These are phyloP conservation scores for Monosporascus sp. DNA, from an alignment of 2,329 filamentous ascomycete species.

Conservation along the genomic window DNA sequence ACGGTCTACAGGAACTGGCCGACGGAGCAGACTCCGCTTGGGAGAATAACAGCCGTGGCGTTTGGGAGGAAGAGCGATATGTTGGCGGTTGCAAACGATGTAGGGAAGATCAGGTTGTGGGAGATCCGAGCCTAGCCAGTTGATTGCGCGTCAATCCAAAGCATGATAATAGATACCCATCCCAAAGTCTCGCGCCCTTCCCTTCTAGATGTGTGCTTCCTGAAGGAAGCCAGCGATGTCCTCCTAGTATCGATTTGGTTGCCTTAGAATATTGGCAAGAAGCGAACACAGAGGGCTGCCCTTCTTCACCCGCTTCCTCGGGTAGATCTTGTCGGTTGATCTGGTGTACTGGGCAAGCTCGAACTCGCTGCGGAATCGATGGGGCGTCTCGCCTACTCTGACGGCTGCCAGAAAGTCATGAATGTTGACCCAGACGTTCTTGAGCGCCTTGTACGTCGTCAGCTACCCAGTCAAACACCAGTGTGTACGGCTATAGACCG, in stretches of 20 bases:
- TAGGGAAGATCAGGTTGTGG: constrained; percentile 85
- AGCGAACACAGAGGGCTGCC: constrained; percentile 35
- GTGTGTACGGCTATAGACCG: too few relatives aligned
- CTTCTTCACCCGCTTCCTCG: constrained; percentile 37
- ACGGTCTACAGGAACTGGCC: constrained; percentile 98
- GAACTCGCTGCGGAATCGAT: constrained; percentile 26
- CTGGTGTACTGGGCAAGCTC: constrained; percentile 34
- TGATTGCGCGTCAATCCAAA: constrained; percentile 1
- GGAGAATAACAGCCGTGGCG: constrained; percentile 71
- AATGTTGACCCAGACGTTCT: constrained; percentile 44
- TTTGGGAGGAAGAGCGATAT: constrained; percentile 62
- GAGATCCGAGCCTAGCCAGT: constrained; percentile 64
- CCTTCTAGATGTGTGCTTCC: background rate
- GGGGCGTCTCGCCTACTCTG: constrained; percentile 18
- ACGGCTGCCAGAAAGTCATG: constrained; percentile 39
- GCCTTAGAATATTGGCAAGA: constrained; percentile 27
- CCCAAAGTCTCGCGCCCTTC: background rate
- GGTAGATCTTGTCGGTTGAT: constrained; percentile 35
- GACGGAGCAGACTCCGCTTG: constrained; percentile 81
- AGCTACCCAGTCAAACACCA: background rate
- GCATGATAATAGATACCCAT: background rate
- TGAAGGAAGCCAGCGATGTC: background rate
- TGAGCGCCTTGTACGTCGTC: constrained; percentile 30
- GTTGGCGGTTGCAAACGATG: constrained; percentile 83
- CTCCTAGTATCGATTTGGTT: too few relatives aligned